Base-by-base conservation (phyloP, 176 grass and related monocot genomes). In the Aechmea fasciata region DNA sequence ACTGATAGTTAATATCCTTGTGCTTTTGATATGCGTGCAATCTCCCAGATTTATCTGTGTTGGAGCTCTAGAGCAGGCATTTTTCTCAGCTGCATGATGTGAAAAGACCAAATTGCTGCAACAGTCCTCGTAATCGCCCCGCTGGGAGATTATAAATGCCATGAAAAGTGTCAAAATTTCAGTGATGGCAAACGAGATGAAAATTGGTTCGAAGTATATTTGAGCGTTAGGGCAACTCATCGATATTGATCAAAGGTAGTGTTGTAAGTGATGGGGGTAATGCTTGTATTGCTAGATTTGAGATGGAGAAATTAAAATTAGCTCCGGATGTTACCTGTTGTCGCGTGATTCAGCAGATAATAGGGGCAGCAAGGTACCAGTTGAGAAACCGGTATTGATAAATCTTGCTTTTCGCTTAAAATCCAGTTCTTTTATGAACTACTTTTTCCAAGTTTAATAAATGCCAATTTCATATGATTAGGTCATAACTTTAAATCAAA, bases 1-100 rank as follows among this genome's bases (percentile, higher is more conserved):
- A 80, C 33, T 86, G 85, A 82, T 87, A 78, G 49, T 59, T 49
- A 10, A 25, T 47, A 7, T 11, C 3, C 53, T 19, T 53, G 57
- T 28, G 68, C 9, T 61, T 61, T 61, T 19, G 15, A 61, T 61
- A 18, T 61, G 55, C 55, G 9, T 9, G n/a, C 55, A 61, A 61
- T 19, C 55, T 61, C 11, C 55, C 17, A 61, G 17, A 18, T 61
- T 61, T 61, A 10, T 4, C 9, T 18, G 17, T 8, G 55, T 61
- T 18, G 55, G 2, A 22, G 55, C 55, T 11, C 15, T 61, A 9
- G 20, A 61, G 10, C 20, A 9, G 20, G 15, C 17, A 10, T 18
- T 61, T 61, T 10, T 2, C 55, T 61, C 55, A 61, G 13, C 33
- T 18, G 15, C 55, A 9, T 22, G 17, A 22, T 61, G 7, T 10